Base-by-base conservation (phyloP, 768 basidiomycete genomes). In the Tylopilus sp. region DNA sequence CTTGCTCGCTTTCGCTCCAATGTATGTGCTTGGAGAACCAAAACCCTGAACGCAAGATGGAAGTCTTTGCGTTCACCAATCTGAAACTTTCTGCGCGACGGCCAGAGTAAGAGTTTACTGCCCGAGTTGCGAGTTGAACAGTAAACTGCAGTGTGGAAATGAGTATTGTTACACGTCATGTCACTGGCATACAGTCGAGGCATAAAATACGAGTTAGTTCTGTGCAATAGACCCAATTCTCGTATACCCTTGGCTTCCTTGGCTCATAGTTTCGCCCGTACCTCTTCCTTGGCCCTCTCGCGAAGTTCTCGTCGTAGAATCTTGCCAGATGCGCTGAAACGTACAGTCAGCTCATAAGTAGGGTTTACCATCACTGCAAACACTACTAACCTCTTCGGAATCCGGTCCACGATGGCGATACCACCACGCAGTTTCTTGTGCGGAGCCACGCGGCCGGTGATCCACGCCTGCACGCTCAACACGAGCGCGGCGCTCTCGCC, bases 401-500 rank as follows among this genome's bases (percentile, higher is more conserved):
- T 59, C 30, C 70, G 69, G 34, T 83, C 79, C 37, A 91, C 74
- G 3, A 84, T 61, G 1, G 85, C 71, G 17, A 90, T 80, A 8
- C 76, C 91, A 48, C 92, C 91, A 57, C 92, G 75, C n/a, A 94
- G 68, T 53, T 72, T 80, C 64, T 92, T 95, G 66, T 93, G 88
- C 44, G 77, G 73, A 3, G 86, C 84, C 4, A 92, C 90, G 50
- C 83, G 81, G n/a, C 59, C 59, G 48, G 79, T 71, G 11, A 86
- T 79, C 92, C 92, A 94, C 19, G 70, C 71, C 48, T 78, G 76
- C 14, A 92, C 76, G n/a, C 74, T 67, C 10, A 71, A 48, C 16
- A 75, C 74, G 51, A 89, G 85, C 0, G 44, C 26, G 3, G 33
- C 42, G 0, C 0, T 24, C 29, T 57, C 59, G 4, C 26, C 42